Base-by-base conservation (phyloP, 345 rosid genomes). In the Laguncularia racemosa region DNA sequence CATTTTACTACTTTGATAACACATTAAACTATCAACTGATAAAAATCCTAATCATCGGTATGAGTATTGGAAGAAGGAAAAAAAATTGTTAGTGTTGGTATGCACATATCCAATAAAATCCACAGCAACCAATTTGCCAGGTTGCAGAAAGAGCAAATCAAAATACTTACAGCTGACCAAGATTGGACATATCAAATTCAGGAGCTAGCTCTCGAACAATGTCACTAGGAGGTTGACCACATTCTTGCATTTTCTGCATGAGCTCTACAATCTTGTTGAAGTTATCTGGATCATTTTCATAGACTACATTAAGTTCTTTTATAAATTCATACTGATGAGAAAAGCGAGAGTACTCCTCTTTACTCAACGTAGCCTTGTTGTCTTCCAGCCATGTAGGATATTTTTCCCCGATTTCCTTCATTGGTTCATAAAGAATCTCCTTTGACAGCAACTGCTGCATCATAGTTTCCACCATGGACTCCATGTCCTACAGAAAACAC, bases 161-260 rank as follows among this genome's bases (percentile, higher is more conserved):
- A 44, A 66, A 63, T 47, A 80, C 97, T 85, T 76, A 95, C 97
- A 88, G 44, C 66, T 84, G 95, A 47, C 91, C 88, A 43, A 95
- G 84, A 67, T 60, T 82, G 14, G 96, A 70, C 13, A 88, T 69
- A 72, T 87, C 96, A 44, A 90, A 82, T 23, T 92, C 96, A 49
- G 95, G 97, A 63, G 88, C 81, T 61, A 95, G 79, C 82, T 90
- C 96, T 62, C 81, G 92, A 56, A 95, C 84, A 58, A 95, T 88
- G 52, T 95, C 97, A 55, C 79, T 80, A 2, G 99, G 99, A 46
- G 99, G 97, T 62, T 95, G 96, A 48, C 99, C 99, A 52, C 96
- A 95, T 59, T 95, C 99, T 76, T 95, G 99, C 99, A 95, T 90
- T 69, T 87, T 90, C 79, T 87, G 99, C 99, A 95, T 85, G 19